Evolutionary conservation across 2,329 filamentous ascomycete genomes (phyloP), one percentile per base, ranked within the genome.

Genomic region (Sarocladium strictum): DNA sequence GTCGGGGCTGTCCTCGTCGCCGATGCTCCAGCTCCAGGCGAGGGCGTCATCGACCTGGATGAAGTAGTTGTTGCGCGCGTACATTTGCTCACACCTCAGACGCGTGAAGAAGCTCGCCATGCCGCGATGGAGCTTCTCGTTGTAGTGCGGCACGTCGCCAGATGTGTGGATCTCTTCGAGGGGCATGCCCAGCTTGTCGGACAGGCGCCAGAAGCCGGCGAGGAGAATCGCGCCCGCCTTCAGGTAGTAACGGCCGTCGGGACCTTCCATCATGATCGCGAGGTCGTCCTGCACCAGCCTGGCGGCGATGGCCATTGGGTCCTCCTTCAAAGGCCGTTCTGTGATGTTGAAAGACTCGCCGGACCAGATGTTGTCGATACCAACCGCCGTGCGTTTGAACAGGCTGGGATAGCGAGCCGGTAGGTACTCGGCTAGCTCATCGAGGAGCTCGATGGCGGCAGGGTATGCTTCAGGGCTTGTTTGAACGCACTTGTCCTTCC

Each of bases 21-120:
- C 90, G 60, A 95, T 92, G 62, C 83, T 89, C 63, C 76, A 72
- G 56, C 85, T 89, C 90, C 90, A 95, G 0, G 86, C 75, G 1
- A 96, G 74, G 4, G 78, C 70, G 55, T 91, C 88, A 64, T 95
- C 90, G 1, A 94, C 89, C 70, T 95, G 90, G 58, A 95, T 80
- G 72, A 95, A 95, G 70, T 94, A 95, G 66, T 94, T 93, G 66
- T 92, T 90, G 56, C 89, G 76, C 53, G 65, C 69, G 56, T 77
- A 75, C n/a, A 78, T 78, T 43, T 83, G 81, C 40, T 90, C 84
- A 1, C 86, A 86, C 63, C 80, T 77, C 0, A 94, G 68, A 0
- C 90, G 74, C 0, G 81, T 76, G 72, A 95, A 94, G 73, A 95
- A 91, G 65, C 87, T 90, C 72, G 79, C 79, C 88, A 92, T 93